A percentile compares a stretch with the other conserved stretches of the same genome.
These are phyloP conservation scores for Polytolypa hystricis DNA, from an alignment of 2,329 filamentous ascomycete genomes.

Conservation along the genomic window DNA sequence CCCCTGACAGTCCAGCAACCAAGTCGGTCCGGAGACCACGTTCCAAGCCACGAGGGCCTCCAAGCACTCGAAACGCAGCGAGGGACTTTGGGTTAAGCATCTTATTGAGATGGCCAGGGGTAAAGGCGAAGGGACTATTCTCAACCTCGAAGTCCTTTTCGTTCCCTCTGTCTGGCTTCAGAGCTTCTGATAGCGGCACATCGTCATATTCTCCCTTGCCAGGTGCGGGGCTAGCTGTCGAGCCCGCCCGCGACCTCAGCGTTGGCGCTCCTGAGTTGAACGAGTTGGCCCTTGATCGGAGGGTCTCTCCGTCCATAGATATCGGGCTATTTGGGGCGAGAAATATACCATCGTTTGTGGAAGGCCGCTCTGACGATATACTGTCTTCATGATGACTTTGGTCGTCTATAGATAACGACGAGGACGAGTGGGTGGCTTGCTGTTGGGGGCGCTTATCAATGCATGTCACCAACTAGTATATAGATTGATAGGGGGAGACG, in stretches of 20 bases:
- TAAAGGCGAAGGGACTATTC: slow-evolving; percentile 76
- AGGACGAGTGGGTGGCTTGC: slow-evolving; percentile 5
- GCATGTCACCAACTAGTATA: too few relatives aligned
- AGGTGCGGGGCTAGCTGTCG: slow-evolving; percentile 16
- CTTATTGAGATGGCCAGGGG: slow-evolving; percentile 67
- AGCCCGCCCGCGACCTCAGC: slow-evolving; percentile 24
- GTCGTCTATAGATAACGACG: slow-evolving; percentile 7
- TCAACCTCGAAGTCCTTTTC: slow-evolving; percentile 65
- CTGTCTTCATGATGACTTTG: slow-evolving; percentile 1
- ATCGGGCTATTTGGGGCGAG: slow-evolving; percentile 11
- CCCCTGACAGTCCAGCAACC: slow-evolving; percentile 60
- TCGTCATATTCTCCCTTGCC: slow-evolving; percentile 25
- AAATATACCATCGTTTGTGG: slow-evolving; percentile 11
- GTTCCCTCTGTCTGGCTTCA: slow-evolving; percentile 64
- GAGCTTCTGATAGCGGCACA: slow-evolving; percentile 42
- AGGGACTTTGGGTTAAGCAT: slow-evolving; percentile 83
- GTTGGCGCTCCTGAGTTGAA: slow-evolving; percentile 27
- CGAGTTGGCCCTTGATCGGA: slow-evolving; percentile 33
- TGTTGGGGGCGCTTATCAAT: slow-evolving; percentile 1
- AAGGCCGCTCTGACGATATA: slow-evolving; percentile 8
- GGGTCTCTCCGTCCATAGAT: slow-evolving; percentile 31
- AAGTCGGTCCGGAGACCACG: slow-evolving; percentile 65
- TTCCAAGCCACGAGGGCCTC: slow-evolving; percentile 67
- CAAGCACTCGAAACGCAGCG: slow-evolving; percentile 67
- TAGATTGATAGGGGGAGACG: slow-evolving; percentile 2